Base-by-base conservation (phyloP, 257 asterid species). In the Cinchona pubescens region DNA sequence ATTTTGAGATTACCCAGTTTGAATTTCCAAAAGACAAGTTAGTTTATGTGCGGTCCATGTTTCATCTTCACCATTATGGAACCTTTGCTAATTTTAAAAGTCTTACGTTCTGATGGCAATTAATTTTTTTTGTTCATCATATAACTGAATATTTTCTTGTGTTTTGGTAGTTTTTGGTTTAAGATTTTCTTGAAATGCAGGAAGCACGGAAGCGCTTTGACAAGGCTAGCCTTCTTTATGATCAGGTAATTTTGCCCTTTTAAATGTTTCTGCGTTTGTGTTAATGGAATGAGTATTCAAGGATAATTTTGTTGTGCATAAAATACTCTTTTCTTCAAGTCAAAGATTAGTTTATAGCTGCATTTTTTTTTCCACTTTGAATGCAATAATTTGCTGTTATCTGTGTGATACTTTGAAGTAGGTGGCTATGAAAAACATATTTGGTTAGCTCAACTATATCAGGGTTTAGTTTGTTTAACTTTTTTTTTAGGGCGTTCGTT, bases 151-250 rank as follows among this genome's bases (percentile, higher is more conserved):
- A 38, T 49, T 75, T 35, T 49, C 49, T 35, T 62, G 73, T 73
- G 73, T 37, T 61, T 75, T 32, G 60, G 51, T 73, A 49, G 60
- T 75, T 73, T 69, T 71, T 75, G 49, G 69, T 85, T 68, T 71
- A 82, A 70, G 69, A 83, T 77, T 58, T 61, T 75, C 82, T 70
- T 65, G 42, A 67, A 61, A 75, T 84, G 92, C 92, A 96, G 99
- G 99, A 96, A 86, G 96, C 98, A 69, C 88, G 99, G 63, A 96
- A 96, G 83, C 90, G 91, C 65, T 91, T 96, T 86, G 99, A 96
- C 87, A 96, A 91, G 89, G 96, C 98, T 68, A 96, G 97, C 79
- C 96, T 96, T 85, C 86, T 89, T 67, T 93, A 96, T 85, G 99
- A 96, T 79, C 99, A 96, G 98, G 98, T 96, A 75, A 81, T 74